Base-by-base conservation (phyloP, 306 rosid genomes). In the Bauhinia variegata region DNA sequence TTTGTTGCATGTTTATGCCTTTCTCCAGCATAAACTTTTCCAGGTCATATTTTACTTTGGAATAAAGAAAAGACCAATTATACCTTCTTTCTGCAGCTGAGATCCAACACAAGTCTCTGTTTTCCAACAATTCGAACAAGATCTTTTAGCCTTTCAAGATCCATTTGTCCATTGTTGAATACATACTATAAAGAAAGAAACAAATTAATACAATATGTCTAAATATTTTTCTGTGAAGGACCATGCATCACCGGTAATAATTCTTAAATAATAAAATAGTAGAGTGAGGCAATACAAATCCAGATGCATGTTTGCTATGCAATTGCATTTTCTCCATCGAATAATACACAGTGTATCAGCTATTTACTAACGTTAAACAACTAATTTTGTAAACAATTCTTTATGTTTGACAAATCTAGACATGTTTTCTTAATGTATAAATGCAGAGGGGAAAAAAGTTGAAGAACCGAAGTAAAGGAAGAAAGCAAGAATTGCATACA, bases 31-130 rank as follows among this genome's bases (percentile, higher is more conserved):
- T 23, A 49, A 43, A 14, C 11, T 73, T 57, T 19, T 55, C 53
- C 28, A 44, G 62, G 50, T 49, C 46, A 60, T 18, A 59, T 52
- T 59, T 23, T 38, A 32, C 11, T 23, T 10, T 38, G 8, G n/a
- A 46, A 68, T 65, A 68, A 54, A 65, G 47, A 8, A 18, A 42
- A 5, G 65, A 14, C 32, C 53, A 60, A 54, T 23, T 55, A 23
- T 89, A 92, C 96, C 96, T 81, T 93, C 78, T 83, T 86, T 75
- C 96, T 83, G 89, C 98, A 93, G 74, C 98, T 93, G 71, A 93
- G 97, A 72, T 93, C 98, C 85, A 93, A 77, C 65, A 93, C 91
- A 79, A 93, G 98, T 75, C 97, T 86, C 67, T 88, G 79, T 67
- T 85, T 93, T 67, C 98, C 97, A 70, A 88, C 85, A 58, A 80